A percentile compares a stretch with the other conserved stretches of the same genome.
phyloP scores from a whole-genome alignment of 495 filamentous ascomycete species.

The Penicillium crystallinum region DNA sequence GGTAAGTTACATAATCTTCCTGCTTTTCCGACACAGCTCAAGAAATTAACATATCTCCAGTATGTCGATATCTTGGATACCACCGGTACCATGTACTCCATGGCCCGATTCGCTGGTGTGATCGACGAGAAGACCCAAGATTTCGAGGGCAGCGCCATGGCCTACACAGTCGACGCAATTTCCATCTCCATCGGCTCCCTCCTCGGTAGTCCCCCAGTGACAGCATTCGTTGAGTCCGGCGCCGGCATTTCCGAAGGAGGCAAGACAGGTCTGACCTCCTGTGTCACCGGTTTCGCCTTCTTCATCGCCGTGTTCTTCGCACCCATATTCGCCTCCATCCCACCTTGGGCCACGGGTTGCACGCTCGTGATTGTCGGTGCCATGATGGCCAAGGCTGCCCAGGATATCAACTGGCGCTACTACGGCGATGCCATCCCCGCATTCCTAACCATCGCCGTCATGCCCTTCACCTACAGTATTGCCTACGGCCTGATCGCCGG shows the following conservation, averaged over 20 bases:
- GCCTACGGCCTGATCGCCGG: constrained; percentile 76
- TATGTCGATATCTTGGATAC: constrained; percentile 80
- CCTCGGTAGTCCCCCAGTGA: constrained; percentile 69
- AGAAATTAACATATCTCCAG: constrained; percentile 27
- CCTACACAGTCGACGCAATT: constrained; percentile 73
- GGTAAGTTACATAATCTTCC: constrained; percentile 9
- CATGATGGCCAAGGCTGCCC: constrained; percentile 70
- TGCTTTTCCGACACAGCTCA: too few relatives aligned
- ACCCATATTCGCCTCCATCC: constrained; percentile 79
- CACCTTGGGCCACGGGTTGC: constrained; percentile 77
- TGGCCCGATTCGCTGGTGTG: constrained; percentile 71
- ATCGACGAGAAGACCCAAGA: constrained; percentile 70
- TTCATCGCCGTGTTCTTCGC: constrained; percentile 85
- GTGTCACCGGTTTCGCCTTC: constrained; percentile 70
- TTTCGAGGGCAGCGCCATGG: constrained; percentile 72
- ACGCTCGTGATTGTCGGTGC: constrained; percentile 75
- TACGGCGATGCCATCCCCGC: constrained; percentile 72
- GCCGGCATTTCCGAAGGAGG: constrained; percentile 82
- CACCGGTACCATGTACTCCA: constrained; percentile 75
- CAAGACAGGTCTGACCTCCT: constrained; percentile 75
- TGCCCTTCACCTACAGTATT: constrained; percentile 85
- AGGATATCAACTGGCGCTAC: constrained; percentile 82
- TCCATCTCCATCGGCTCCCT: constrained; percentile 73
- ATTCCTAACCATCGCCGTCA: constrained; percentile 72
- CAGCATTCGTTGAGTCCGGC: constrained; percentile 78